phyloP scores from a whole-genome alignment of 2,329 filamentous ascomycete species.

The Malbranchea cinnamomea region DNA sequence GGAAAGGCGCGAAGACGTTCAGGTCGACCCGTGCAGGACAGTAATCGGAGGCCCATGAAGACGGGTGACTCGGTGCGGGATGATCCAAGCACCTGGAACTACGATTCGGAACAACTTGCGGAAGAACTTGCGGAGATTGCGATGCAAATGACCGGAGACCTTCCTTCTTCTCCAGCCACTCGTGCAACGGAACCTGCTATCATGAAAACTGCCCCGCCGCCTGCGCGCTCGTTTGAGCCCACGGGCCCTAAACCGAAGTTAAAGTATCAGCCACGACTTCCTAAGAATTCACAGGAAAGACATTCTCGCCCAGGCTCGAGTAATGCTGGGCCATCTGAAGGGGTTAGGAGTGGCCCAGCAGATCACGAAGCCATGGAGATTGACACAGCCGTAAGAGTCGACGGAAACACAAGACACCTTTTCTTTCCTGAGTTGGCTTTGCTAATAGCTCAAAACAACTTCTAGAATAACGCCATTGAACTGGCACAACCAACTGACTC shows the following conservation, averaged over 20 bases:
- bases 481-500: no score
- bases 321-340: no score
- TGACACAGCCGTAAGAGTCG: no score
- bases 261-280: conserved; percentile 23
- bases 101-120: conserved; percentile 28
- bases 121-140: conserved; percentile 28
- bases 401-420: no score
- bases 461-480: no score
- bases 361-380: no score
- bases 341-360: no score
- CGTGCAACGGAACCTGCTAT: conserved; percentile 14
- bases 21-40: conserved; percentile 6
- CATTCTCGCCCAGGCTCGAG: neutral
- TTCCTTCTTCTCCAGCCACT: conserved; percentile 1
- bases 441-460: no score
- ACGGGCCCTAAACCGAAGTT: conserved; percentile 15
- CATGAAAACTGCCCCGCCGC: conserved; percentile 3
- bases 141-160: conserved; percentile 24
- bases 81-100: conserved; percentile 26
- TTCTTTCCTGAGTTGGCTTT: no score
- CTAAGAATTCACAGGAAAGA: conserved; percentile 9
- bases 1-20: conserved; percentile 12
- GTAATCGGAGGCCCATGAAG: no score
- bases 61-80: conserved; percentile 22
- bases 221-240: conserved; percentile 7